Percentiles rank a stretch among this genome's conserved stretches.
These are phyloP conservation scores for Aspergillus brunneoviolaceus DNA, from an alignment of 2,329 filamentous ascomycete species.

Conservation along the genomic window DNA sequence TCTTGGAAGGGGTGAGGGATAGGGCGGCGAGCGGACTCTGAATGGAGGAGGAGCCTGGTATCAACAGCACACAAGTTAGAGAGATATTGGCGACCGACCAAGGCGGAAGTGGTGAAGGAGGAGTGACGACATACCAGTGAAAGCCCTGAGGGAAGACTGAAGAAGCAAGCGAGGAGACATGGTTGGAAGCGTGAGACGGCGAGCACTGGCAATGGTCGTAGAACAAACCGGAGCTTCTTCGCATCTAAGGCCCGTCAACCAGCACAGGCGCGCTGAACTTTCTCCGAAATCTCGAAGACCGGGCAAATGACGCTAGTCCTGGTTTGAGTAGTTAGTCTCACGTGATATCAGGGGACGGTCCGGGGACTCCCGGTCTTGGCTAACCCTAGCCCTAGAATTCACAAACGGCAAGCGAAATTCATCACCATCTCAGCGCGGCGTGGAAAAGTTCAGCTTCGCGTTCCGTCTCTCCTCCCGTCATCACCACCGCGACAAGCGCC, in stretches of 20 bases:
- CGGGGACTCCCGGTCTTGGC: constrained; percentile 9
- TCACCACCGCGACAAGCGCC: constrained; percentile 45
- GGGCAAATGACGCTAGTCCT: constrained; percentile 27
- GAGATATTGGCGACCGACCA: not conserved
- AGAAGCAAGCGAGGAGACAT: constrained; percentile 69
- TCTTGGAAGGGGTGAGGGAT: constrained; percentile 51
- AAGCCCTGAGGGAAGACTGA: constrained; percentile 59
- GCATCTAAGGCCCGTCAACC: constrained; percentile 1
- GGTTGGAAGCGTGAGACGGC: constrained; percentile 28
- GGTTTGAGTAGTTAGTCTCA: constrained; percentile 3
- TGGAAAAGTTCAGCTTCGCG: constrained; percentile 29
- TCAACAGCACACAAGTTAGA: constrained; percentile 4
- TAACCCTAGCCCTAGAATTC: constrained; percentile 41
- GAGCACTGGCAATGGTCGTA: not conserved
- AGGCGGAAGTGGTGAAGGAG: constrained; percentile 5
- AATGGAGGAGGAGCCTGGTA: constrained; percentile 30
- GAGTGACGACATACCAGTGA: constrained; percentile 56
- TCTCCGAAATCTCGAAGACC: constrained; percentile 34
- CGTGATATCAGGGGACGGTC: constrained; percentile 20
- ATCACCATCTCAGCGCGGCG: constrained; percentile 26
- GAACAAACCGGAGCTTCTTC: constrained; percentile 1
- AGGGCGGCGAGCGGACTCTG: constrained; percentile 52
- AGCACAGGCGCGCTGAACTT: constrained; percentile 9
- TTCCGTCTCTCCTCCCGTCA: constrained; percentile 31
- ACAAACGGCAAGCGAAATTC: constrained; percentile 43